These are phyloP conservation scores for Mucor indicus DNA, from an alignment of 371 early-diverging fungal species.

Conservation along the genomic window DNA sequence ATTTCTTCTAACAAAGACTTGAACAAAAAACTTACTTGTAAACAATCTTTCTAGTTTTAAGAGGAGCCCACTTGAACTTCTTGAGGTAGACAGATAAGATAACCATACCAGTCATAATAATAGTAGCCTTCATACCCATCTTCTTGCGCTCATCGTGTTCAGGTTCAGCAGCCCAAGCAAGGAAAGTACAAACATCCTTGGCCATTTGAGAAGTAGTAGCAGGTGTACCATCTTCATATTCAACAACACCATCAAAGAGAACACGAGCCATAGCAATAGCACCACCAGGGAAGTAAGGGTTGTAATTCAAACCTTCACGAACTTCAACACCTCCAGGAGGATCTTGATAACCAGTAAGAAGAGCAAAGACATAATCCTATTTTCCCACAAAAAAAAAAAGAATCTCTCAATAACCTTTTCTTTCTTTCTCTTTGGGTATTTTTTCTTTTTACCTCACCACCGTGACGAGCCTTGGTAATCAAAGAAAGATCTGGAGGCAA, in stretches of 20 bases:
- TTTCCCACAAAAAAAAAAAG: neutral
- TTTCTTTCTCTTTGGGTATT: neutral
- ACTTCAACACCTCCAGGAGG: constrained; percentile 94
- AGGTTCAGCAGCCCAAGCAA: constrained; percentile 95
- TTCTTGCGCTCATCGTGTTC: constrained; percentile 96
- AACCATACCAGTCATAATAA: constrained; percentile 57
- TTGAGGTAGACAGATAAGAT: constrained; percentile 72
- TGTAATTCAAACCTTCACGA: constrained; percentile 96
- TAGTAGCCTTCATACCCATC: constrained; percentile 90
- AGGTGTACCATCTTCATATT: constrained; percentile 97
- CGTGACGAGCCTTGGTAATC: constrained; percentile 95
- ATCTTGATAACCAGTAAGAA: constrained; percentile 94
- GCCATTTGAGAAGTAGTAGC: constrained; percentile 97
- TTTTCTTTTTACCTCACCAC: constrained; percentile 70
- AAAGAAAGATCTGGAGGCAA: constrained; percentile 95
- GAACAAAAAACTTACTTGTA: constrained; percentile 51
- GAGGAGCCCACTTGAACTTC: constrained; percentile 74
- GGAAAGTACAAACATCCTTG: constrained; percentile 94
- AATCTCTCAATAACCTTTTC: too few relatives aligned
- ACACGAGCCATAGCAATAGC: constrained; percentile 97
- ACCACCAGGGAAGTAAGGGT: constrained; percentile 99
- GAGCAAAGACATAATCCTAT: constrained; percentile 92
- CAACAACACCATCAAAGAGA: constrained; percentile 92
- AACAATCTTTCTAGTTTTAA: constrained; percentile 82
- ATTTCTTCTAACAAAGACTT: too few relatives aligned